Base-by-base conservation (phyloP, 352 stramenopile genomes). In the Elongisporangium undulatum region DNA sequence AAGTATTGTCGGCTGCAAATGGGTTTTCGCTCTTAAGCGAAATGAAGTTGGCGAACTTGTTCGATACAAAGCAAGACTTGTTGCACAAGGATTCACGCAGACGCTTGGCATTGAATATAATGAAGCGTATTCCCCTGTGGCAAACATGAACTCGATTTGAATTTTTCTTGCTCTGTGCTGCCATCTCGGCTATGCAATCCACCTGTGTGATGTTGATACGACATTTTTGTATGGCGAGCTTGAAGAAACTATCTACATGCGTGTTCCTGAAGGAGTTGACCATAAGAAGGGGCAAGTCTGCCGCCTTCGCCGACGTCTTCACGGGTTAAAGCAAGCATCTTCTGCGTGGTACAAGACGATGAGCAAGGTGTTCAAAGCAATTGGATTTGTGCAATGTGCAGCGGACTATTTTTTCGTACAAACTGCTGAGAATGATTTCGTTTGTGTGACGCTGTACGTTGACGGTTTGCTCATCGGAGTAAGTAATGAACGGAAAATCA, bases 231-330 rank as follows among this genome's bases (percentile, higher is more conserved):
- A 73, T 34, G 62, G 60, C 9, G 19, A 55, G 19, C 49, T 67
- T 0, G 54, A 73, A 12, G 58, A 69, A 29, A 58, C 69, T 19
- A 62, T 67, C 51, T 71, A 67, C 59, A 67, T 71, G 59, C 51
- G 59, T 15, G 20, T 64, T 4, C 59, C 56, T 1, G 64, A 71
- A 15, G 64, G 55, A 2, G 39, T 65, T 64, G 39, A 49, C 10
- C 39, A 49, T 49, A 10, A 17, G n/a, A n/a, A n/a, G n/a, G n/a
- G n/a, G n/a, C n/a, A n/a, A n/a, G n/a, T n/a, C n/a, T n/a, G n/a
- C n/a, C n/a, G n/a, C n/a, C n/a, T n/a, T n/a, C n/a, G n/a, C n/a
- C n/a, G n/a, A n/a, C n/a, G n/a, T n/a, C 59, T 70, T n/a, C 69
- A 69, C 45, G 67, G 60, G 1, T 22, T 67, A 2, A 63, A 66